Base-by-base conservation (phyloP, 163 green algal genomes). In the Volvox carteri region DNA sequence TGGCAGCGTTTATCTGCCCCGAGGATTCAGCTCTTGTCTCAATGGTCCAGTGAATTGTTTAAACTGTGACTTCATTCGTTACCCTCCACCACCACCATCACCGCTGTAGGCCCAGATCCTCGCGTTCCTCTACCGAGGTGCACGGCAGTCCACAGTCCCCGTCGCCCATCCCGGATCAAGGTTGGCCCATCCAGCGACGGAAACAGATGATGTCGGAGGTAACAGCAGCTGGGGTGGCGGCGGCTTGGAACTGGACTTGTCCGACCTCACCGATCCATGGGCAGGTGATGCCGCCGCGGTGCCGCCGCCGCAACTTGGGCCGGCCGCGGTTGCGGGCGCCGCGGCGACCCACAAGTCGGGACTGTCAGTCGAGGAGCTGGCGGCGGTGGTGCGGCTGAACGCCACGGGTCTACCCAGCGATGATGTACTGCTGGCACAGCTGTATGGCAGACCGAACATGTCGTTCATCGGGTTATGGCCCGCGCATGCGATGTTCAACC, bases 401-500 rank as follows among this genome's bases (percentile, higher is more conserved):
- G 79, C 79, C 30, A 78, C 79, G 0, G 60, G 79, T 0, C 42
- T 86, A 30, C 79, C 79, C 3, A 37, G 35, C 16, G 79, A 86
- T 33, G 79, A 86, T 9, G 79, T 70, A 19, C 60, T 86, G n/a
- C 62, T 86, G 60, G 79, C 60, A 16, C 33, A 50, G 79, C 60
- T 86, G 58, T 85, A 85, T 39, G 78, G 37, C 78, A 85, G 6
- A 25, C n/a, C 35, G 56, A 60, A 58, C 5, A 4, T 44, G 56
- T 30, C 79, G 30, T 86, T 65, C 79, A 86, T 86, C n/a, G 79
- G 79, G 60, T n/a, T 86, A 30, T 86, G 79, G 79, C 79, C 79
- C 23, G 79, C 79, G 5, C 79, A 86, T 60, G 79, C 79, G 28
- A 78, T 86, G 79, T 19, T 86, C 16, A 86, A 86, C 79, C 79